Evolutionary conservation across 345 rosid species (phyloP), one percentile per base, ranked within the genome.

Genomic region (Rhodomyrtus tomentosa): DNA sequence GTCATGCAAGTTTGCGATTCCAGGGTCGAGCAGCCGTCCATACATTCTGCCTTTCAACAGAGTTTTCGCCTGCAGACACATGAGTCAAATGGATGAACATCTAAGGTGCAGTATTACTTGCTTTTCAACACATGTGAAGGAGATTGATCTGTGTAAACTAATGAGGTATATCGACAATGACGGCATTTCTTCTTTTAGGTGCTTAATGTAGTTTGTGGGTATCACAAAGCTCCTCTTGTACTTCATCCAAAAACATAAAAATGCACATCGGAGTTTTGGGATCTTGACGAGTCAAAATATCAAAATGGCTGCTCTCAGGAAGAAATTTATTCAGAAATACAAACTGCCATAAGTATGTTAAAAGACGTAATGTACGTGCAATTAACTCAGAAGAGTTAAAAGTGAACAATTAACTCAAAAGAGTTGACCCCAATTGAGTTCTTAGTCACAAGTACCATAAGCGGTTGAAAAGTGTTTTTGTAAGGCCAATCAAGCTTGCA

Each of bases 11-110:
- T 83, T 55, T 16, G 59, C 83, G 42, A 91, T 87, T 52, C 87
- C 83, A 16, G 85, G 83, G 83, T 87, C 92, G 10, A 84, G 42
- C 50, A 88, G 81, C 83, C 87, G 85, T 12, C 76, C 58, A 48
- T 86, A 85, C 81, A 84, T 86, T 54, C 85, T 84, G 10, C 90
- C 88, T 81, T 84, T 84, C 83, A 89, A 59, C 50, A 87, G 88
- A 36, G 88, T 85, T 81, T 86, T 87, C 48, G 89, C 91, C 91
- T 89, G 90, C 52, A 81, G 62, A 72, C 82, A 22, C 50, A 58
- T 48, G 24, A 80, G 50, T n/a, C 53, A 56, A 32, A 62, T 82
- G 58, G 49, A 51, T 38, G 72, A n/a, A 20, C 1, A 36, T 55
- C 74, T 49, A 15, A 40, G 45, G 50, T 14, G 76, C 21, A 22